phyloP scores from a whole-genome alignment of 164 flowering plant genomes.

The Magnolia changhungtana region DNA sequence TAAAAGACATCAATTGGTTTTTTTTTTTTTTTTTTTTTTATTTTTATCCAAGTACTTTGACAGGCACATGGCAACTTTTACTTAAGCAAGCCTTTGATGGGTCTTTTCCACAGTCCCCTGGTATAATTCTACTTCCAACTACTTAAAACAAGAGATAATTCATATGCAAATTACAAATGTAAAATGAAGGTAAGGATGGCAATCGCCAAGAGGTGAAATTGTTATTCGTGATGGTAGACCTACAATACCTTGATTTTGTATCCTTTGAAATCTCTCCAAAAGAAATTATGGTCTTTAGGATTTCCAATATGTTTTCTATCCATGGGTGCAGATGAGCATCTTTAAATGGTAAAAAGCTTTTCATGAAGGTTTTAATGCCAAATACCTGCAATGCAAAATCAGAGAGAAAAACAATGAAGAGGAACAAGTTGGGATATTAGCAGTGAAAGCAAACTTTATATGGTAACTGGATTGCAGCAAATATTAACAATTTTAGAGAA shows the following conservation, averaged over 20 bases:
- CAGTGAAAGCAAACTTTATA: background rate
- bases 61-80: slow-evolving; percentile 80
- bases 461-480: too few relatives aligned
- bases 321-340: slow-evolving; percentile 86
- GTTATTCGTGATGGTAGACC: background rate
- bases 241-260: slow-evolving; percentile 63
- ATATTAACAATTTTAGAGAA: too few relatives aligned
- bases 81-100: slow-evolving; percentile 83
- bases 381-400: slow-evolving; percentile 47
- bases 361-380: slow-evolving; percentile 82
- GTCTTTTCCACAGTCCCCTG: slow-evolving; percentile 57
- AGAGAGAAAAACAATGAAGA: background rate
- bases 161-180: background rate
- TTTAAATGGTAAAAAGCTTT: slow-evolving; percentile 89
- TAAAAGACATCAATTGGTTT: slow-evolving; percentile 79
- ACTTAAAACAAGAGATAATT: background rate
- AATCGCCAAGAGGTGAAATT: background rate
- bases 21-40: too few relatives aligned
- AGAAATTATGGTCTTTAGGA: slow-evolving; percentile 57
- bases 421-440: background rate
- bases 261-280: slow-evolving; percentile 78
- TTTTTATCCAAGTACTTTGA: slow-evolving; percentile 86
- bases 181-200: background rate
- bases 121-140: background rate
- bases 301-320: slow-evolving; percentile 56